These are phyloP conservation scores for Didymella exigua DNA, from an alignment of 2,329 filamentous ascomycete species.

Conservation along the genomic window DNA sequence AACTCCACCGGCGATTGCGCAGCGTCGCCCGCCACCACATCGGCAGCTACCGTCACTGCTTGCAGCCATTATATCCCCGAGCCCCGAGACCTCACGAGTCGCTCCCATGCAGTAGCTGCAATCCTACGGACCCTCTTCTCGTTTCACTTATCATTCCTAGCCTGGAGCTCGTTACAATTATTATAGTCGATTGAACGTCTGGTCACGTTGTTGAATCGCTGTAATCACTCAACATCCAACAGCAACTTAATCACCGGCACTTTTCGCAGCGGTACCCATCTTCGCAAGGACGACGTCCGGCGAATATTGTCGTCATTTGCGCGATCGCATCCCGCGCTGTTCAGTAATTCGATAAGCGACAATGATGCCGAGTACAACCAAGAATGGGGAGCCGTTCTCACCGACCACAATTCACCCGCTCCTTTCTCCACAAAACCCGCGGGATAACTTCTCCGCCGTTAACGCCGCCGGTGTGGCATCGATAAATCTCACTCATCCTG, in stretches of 20 bases:
- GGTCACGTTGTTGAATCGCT: slow-evolving; percentile 33
- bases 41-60: slow-evolving; percentile 14
- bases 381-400: slow-evolving; percentile 41
- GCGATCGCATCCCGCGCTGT: slow-evolving; percentile 19
- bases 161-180: slow-evolving; percentile 30
- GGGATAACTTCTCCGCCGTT: slow-evolving; percentile 40
- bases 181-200: slow-evolving; percentile 31
- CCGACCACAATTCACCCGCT: slow-evolving; percentile 44
- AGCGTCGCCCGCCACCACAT: slow-evolving; percentile 21
- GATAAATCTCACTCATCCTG: slow-evolving; percentile 33
- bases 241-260: neutral
- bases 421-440: slow-evolving; percentile 39
- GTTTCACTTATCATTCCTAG: slow-evolving; percentile 23
- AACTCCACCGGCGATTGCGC: slow-evolving; percentile 20
- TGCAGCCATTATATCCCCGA: slow-evolving; percentile 20
- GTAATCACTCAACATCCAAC: slow-evolving; percentile 1
- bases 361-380: slow-evolving; percentile 32
- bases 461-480: slow-evolving; percentile 37
- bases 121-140: slow-evolving; percentile 21
- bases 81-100: slow-evolving; percentile 22
- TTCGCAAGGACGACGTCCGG: slow-evolving; percentile 12
- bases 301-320: slow-evolving; percentile 16
- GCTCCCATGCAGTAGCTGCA: slow-evolving; percentile 42
- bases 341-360: slow-evolving; percentile 23
- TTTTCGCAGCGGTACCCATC: slow-evolving; percentile 20